A percentile compares a stretch with the other conserved stretches of the same genome.
phyloP scores from a whole-genome alignment of 345 rosid genomes.

The Aquilaria yunnanensis region DNA sequence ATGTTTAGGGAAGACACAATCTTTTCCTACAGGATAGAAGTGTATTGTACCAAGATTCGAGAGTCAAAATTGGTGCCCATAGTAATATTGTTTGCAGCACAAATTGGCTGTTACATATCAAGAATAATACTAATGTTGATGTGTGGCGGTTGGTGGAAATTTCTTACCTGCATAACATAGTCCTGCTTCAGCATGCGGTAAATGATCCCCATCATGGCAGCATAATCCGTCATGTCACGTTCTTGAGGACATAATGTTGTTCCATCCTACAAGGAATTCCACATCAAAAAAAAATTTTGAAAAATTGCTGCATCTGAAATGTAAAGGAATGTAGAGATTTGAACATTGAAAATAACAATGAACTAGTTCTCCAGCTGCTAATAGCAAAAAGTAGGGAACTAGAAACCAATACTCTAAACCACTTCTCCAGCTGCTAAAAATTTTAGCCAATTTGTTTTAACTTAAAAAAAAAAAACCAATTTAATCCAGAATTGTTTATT shows the following conservation, averaged over 20 bases:
- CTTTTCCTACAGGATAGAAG: constrained; percentile 43
- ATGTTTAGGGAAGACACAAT: constrained; percentile 55
- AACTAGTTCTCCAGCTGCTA: too few relatives aligned
- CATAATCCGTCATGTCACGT: constrained; percentile 39
- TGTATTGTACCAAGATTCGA: not conserved
- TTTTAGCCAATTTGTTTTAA: not conserved
- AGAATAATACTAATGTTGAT: too few relatives aligned
- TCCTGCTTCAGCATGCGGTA: constrained; percentile 76
- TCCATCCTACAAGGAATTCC: constrained; percentile 24
- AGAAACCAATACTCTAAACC: not conserved
- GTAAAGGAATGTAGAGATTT: not conserved
- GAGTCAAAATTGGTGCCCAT: not conserved
- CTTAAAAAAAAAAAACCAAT: too few relatives aligned
- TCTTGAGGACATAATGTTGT: constrained; percentile 16
- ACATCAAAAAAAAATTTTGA: not conserved
- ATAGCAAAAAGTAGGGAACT: not conserved
- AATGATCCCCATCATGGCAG: constrained; percentile 46
- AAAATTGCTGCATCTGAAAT: too few relatives aligned
- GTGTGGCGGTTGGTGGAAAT: too few relatives aligned
- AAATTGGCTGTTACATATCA: too few relatives aligned
- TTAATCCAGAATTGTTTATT: too few relatives aligned
- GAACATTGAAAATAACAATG: not conserved
- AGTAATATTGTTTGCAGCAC: too few relatives aligned
- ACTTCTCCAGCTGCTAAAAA: constrained; percentile 25
- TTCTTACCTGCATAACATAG: constrained; percentile 62